These are phyloP conservation scores for Elongisporangium anandrum DNA, from an alignment of 352 stramenopile genomes.

Conservation along the genomic window DNA sequence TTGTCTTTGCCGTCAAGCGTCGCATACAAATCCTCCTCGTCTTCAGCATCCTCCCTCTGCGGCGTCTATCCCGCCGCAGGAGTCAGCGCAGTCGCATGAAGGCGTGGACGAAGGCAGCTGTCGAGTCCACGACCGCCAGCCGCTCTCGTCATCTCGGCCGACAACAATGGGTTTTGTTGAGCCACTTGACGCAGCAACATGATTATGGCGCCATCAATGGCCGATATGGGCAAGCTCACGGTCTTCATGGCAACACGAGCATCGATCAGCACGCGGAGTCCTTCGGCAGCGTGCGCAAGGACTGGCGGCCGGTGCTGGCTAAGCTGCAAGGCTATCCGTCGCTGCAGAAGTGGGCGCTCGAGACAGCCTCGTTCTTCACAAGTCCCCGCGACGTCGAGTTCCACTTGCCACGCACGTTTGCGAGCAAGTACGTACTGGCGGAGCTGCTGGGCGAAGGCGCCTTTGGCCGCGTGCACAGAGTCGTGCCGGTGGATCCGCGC, in stretches of 20 bases:
- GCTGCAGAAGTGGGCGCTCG: slow-evolving; percentile 45
- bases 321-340: slow-evolving; percentile 31
- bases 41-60: not conserved
- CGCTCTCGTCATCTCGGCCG: not conserved
- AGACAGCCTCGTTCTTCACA: slow-evolving; percentile 62
- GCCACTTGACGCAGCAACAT: not conserved
- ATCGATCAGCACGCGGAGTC: not conserved
- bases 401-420: slow-evolving; percentile 47
- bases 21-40: not conserved
- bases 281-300: slow-evolving; percentile 55
- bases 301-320: slow-evolving; percentile 46
- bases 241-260: not conserved
- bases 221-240: not conserved
- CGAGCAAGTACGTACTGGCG: slow-evolving; percentile 39
- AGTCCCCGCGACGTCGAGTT: slow-evolving; percentile 63
- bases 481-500: slow-evolving; percentile 19
- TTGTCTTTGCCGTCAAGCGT: not conserved
- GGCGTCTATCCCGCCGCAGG: too few relatives aligned
- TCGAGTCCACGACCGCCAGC: not conserved
- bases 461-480: slow-evolving; percentile 63
- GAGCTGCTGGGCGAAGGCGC: slow-evolving; percentile 66
- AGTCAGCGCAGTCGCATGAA: not conserved
- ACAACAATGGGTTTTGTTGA: not conserved
- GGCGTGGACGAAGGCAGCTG: not conserved
- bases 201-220: not conserved